Evolutionary conservation across 2,329 filamentous ascomycete species (phyloP).

Genomic region (Fusarium globosum): DNA sequence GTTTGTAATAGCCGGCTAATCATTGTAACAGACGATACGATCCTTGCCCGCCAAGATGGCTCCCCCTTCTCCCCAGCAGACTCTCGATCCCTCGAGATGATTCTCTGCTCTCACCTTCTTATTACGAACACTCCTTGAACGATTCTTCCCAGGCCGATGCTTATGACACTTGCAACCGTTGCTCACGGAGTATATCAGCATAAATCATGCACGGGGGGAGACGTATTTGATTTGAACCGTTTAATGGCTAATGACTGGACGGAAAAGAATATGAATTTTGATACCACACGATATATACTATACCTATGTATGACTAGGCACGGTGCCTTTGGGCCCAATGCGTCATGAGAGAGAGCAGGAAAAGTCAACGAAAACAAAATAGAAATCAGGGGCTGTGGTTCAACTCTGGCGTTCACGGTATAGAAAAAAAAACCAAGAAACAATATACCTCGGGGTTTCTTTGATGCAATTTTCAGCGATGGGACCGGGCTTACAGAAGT

Average conservation of each 20-base stretch:
- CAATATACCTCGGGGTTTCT: slow-evolving; percentile 36
- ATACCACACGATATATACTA: slow-evolving; percentile 44
- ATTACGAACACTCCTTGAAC: slow-evolving; percentile 49
- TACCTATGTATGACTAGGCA: slow-evolving; percentile 31
- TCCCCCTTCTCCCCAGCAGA: slow-evolving; percentile 63
- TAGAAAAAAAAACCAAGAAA: slow-evolving; percentile 31
- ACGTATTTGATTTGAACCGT: slow-evolving; percentile 16
- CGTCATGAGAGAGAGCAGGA: background rate
- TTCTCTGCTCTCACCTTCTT: slow-evolving; percentile 61
- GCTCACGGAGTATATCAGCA: background rate
- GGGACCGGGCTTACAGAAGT: slow-evolving; percentile 1
- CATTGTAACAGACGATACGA: slow-evolving; percentile 46
- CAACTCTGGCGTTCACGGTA: slow-evolving; percentile 39
- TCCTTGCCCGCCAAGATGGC: slow-evolving; percentile 59
- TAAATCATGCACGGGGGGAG: background rate
- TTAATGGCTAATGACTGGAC: slow-evolving; percentile 49
- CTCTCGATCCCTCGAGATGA: slow-evolving; percentile 62
- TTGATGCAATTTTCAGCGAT: background rate
- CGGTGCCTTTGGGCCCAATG: slow-evolving; percentile 8
- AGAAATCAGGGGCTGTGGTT: slow-evolving; percentile 14
- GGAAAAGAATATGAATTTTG: slow-evolving; percentile 41
- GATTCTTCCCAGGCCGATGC: background rate
- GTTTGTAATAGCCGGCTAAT: background rate
- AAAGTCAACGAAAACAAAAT: slow-evolving; percentile 7
- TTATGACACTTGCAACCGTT: background rate